Evolutionary conservation across 805 yeast genomes (phyloP), one percentile per base, ranked within the genome.

Genomic region (Candida boleticola): DNA sequence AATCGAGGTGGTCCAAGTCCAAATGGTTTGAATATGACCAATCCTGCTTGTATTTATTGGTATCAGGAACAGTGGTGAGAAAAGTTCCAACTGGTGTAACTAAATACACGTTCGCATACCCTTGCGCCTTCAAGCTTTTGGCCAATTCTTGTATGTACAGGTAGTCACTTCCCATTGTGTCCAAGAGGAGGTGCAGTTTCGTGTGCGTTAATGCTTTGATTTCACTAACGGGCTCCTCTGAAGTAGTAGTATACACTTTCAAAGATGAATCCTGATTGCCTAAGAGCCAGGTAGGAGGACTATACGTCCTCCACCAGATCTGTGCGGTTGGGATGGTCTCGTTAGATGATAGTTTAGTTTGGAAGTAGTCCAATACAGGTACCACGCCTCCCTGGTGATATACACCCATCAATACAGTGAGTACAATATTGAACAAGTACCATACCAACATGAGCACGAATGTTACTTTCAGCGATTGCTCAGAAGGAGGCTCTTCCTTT

Each of bases 301-400:
- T 77, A 53, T 92, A 93, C 0, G 97, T 89, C 59, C 89, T 81
- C 98, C 98, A 92, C 89, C 95, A 92, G 4, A 92, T 55, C 27
- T 79, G 74, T 0, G 79, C 65, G 3, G 33, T 16, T 29, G 38
- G 26, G 17, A 50, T 39, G 17, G 21, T 17, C 3, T 14, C 17
- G 19, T 32, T 19, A 2, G 38, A 5, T n/a, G n/a, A n/a, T n/a
- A n/a, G n/a, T n/a, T n/a, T n/a, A n/a, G n/a, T n/a, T 16, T 62
- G 60, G 2, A 79, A 39, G 40, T 70, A 56, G 18, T 66, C 68
- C 29, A 86, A 64, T 0, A 85, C 83, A 0, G 87, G 83, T 1
- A 92, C 66, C 0, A 93, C 79, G 1, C 99, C 99, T 31, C 92
- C 89, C 66, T 93, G 99, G 54, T 93, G 99, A 21, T 80, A 70